Evolutionary conservation across 73 alveolate genomes (phyloP).

Genomic region (Paramecium bursaria): DNA sequence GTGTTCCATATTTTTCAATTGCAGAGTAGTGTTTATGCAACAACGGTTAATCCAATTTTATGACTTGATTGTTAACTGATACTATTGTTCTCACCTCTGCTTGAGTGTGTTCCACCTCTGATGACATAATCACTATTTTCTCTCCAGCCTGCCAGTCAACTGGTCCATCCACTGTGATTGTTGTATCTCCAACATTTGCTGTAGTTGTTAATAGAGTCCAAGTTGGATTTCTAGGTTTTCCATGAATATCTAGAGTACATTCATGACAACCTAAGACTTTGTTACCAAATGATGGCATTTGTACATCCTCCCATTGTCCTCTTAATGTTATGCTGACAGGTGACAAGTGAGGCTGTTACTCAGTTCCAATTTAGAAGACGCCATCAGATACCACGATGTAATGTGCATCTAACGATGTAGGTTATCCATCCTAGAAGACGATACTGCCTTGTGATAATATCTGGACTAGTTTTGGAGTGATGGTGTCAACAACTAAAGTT

Average conservation of each 20-base stretch:
- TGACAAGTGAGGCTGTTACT: conserved; percentile 74
- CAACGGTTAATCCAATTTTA: neutral
- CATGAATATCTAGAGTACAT: conserved; percentile 86
- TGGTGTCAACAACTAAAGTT: conserved; percentile 74
- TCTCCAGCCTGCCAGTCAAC: conserved; percentile 86
- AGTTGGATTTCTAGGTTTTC: conserved; percentile 70
- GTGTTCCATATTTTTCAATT: neutral
- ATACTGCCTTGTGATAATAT: conserved; percentile 81
- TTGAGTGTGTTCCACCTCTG: conserved; percentile 73
- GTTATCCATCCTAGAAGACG: conserved; percentile 72
- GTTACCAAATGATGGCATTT: conserved; percentile 85
- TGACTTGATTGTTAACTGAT: neutral
- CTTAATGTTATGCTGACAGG: conserved; percentile 79
- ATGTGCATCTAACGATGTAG: conserved; percentile 79
- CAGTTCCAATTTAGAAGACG: conserved; percentile 81
- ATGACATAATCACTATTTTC: conserved; percentile 82
- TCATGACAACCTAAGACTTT: conserved; percentile 77
- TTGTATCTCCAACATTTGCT: conserved; percentile 68
- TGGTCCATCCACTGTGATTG: conserved; percentile 68
- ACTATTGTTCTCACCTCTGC: conserved; percentile 77
- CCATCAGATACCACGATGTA: conserved; percentile 83
- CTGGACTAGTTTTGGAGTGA: conserved; percentile 74
- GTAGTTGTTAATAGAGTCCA: conserved; percentile 86
- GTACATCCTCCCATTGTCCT: conserved; percentile 70
- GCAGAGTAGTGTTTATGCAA: neutral